phyloP scores from a whole-genome alignment of 495 filamentous ascomycete genomes.

The Aspergillus campestris region DNA sequence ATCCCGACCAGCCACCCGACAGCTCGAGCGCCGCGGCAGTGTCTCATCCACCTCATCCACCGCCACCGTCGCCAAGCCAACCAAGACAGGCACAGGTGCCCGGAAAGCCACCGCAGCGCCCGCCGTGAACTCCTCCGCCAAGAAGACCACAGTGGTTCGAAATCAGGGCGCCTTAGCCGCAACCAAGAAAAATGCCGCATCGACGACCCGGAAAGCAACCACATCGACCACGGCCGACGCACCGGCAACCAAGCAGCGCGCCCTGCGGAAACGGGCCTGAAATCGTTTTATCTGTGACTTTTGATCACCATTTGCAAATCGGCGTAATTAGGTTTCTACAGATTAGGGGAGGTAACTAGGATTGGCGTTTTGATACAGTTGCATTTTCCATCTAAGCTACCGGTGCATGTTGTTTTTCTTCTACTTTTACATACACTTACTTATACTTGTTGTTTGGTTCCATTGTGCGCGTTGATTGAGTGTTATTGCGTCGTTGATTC shows the following conservation, averaged over 20 bases:
- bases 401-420: no score
- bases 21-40: conserved; percentile 36
- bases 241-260: conserved; percentile 30
- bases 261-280: conserved; percentile 41
- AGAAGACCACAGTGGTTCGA: conserved; percentile 31
- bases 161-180: conserved; percentile 26
- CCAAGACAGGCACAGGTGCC: conserved; percentile 35
- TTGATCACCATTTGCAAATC: background rate
- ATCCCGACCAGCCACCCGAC: conserved; percentile 33
- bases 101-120: conserved; percentile 42
- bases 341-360: background rate
- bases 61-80: conserved; percentile 51
- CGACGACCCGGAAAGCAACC: conserved; percentile 29
- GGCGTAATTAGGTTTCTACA: no score
- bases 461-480: no score
- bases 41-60: conserved; percentile 39
- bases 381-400: no score
- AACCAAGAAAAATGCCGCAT: conserved; percentile 27
- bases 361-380: background rate
- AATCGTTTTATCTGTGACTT: background rate
- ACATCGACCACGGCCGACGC: conserved; percentile 26
- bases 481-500: no score
- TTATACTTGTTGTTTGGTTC: no score
- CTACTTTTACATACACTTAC: background rate
- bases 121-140: conserved; percentile 32